These are phyloP conservation scores for Schwanniomyces pseudopolymorphus DNA, from an alignment of 805 yeast species.

Conservation along the genomic window DNA sequence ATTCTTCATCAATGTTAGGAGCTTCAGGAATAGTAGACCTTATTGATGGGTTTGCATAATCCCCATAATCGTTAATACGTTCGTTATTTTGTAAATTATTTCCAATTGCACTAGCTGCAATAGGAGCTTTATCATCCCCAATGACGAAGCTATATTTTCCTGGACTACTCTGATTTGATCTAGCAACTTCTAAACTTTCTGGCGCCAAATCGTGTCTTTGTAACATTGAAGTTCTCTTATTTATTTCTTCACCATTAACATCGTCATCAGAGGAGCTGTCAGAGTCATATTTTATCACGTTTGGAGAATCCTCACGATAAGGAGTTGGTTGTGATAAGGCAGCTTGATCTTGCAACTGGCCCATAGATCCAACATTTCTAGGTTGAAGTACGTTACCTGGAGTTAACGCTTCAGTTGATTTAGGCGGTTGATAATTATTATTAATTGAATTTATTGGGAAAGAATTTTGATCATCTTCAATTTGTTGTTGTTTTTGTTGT, in stretches of 20 bases:
- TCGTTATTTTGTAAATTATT: conserved; percentile 4
- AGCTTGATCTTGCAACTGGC: neutral
- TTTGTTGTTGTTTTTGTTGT: conserved; percentile 1
- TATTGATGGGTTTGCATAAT: neutral
- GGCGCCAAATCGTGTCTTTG: conserved; percentile 30
- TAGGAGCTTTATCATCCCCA: conserved; percentile 37
- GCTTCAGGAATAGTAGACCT: conserved; percentile 2
- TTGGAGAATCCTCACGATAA: conserved; percentile 26
- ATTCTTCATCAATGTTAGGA: conserved; percentile 8
- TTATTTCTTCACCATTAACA: conserved; percentile 5
- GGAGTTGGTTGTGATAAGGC: neutral
- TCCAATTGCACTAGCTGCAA: conserved; percentile 21
- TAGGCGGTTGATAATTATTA: neutral
- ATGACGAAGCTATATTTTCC: conserved; percentile 39
- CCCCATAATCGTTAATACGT: neutral
- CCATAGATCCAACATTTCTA: neutral
- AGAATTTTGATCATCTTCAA: neutral
- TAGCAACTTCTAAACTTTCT: conserved; percentile 3
- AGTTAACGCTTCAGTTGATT: neutral
- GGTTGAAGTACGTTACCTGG: neutral
- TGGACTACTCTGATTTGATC: conserved; percentile 18
- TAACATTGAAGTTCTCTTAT: conserved; percentile 32
- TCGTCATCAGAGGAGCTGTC: conserved; percentile 33
- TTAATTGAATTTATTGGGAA: neutral
- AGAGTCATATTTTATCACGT: conserved; percentile 32